phyloP scores from a whole-genome alignment of 495 filamentous ascomycete species.

The Venustampulla echinocandica region DNA sequence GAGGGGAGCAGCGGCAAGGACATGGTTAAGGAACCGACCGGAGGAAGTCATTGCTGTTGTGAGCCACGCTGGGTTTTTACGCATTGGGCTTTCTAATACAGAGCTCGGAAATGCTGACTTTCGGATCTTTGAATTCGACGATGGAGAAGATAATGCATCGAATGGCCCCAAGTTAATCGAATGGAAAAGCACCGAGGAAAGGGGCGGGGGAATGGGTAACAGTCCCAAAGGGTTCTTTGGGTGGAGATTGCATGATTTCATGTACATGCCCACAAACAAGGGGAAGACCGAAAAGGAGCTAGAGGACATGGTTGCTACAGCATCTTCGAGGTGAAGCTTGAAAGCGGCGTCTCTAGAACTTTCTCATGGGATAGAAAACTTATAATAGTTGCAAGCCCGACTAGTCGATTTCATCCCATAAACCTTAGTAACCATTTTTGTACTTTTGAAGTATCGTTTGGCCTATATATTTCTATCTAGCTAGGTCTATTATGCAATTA shows the following conservation, averaged over 20 bases:
- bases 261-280: not conserved
- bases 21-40: constrained; percentile 35
- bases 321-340: not conserved
- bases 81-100: constrained; percentile 35
- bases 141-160: constrained; percentile 22
- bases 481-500: too few species aligned
- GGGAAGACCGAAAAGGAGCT: not conserved
- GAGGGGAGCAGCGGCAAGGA: constrained; percentile 35
- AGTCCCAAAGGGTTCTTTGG: constrained; percentile 1
- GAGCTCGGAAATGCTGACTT: constrained; percentile 51
- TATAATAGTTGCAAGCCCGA: too few species aligned
- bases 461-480: too few species aligned
- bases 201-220: constrained; percentile 7
- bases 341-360: too few species aligned
- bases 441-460: too few species aligned
- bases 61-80: constrained; percentile 48
- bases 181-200: constrained; percentile 27
- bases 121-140: constrained; percentile 47
- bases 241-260: constrained; percentile 1
- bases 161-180: constrained; percentile 28
- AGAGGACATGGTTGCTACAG: not conserved
- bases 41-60: constrained; percentile 54
- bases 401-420: too few species aligned
- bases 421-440: too few species aligned
- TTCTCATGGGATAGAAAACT: too few species aligned